These are phyloP conservation scores for Cordyceps farinosa DNA, from an alignment of 2,329 filamentous ascomycete genomes.

Conservation along the genomic window DNA sequence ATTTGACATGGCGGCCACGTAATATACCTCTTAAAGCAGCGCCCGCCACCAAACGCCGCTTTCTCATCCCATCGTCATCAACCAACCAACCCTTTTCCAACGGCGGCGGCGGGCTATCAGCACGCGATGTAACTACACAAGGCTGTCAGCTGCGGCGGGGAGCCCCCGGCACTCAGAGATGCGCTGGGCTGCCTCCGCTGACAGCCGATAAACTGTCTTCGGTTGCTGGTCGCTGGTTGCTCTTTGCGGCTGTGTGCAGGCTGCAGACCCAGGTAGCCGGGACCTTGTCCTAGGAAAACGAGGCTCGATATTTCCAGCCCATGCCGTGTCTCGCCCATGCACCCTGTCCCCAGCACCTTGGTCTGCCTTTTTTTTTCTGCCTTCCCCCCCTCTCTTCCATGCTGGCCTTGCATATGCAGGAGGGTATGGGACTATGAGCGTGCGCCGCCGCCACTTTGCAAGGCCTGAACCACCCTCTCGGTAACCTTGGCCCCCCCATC, in stretches of 20 bases:
- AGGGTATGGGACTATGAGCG: not conserved
- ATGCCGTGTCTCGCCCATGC: not conserved
- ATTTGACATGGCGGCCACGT: slow-evolving; percentile 1
- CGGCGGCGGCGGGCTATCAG: not conserved
- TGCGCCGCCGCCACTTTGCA: not conserved
- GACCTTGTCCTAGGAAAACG: not conserved
- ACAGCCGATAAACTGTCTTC: not conserved
- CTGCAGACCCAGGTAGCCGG: slow-evolving; percentile 9
- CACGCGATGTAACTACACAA: slow-evolving; percentile 12
- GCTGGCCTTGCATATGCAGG: not conserved
- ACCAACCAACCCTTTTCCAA: not conserved
- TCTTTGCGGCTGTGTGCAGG: not conserved
- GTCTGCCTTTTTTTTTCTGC: not conserved
- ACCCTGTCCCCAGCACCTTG: not conserved
- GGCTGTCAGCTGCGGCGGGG: slow-evolving; percentile 15
- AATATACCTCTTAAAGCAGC: not conserved
- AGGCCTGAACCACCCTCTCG: slow-evolving; percentile 12
- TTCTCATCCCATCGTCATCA: not conserved
- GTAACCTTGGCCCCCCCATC: not conserved
- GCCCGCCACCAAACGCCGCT: not conserved
- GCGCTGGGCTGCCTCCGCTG: slow-evolving; percentile 5
- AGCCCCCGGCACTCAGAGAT: not conserved
- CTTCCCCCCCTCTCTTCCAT: not conserved
- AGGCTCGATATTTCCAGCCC: not conserved
- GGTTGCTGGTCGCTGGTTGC: not conserved